Evolutionary conservation across 2,329 filamentous ascomycete genomes (phyloP).

Genomic region (Aspergillus fructus): DNA sequence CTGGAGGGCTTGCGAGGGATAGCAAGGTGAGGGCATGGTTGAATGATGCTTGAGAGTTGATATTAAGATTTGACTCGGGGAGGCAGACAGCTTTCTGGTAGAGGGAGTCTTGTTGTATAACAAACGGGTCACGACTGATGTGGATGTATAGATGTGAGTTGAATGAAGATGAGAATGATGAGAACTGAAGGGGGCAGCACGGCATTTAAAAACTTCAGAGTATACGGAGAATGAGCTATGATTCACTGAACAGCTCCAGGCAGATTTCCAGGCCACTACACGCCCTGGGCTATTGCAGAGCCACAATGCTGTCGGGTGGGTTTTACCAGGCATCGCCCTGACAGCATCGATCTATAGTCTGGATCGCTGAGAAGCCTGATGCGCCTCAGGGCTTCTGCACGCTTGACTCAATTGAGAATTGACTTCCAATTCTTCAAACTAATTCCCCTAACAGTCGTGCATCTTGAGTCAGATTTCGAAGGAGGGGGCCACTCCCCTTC

Average conservation of each 20-base stretch:
- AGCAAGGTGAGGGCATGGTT: background rate
- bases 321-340: background rate
- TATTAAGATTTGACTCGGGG: background rate
- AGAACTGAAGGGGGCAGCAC: background rate
- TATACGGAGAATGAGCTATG: background rate
- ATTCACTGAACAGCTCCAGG: background rate
- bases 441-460: background rate
- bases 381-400: background rate
- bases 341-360: slow-evolving; percentile 1
- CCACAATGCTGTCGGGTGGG: background rate
- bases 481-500: background rate
- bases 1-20: background rate
- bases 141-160: background rate
- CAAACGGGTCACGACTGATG: background rate
- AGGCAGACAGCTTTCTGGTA: background rate
- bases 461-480: background rate
- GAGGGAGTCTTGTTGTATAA: background rate
- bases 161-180: background rate
- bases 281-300: slow-evolving; percentile 2
- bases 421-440: background rate
- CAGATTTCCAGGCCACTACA: background rate
- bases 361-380: slow-evolving; percentile 2
- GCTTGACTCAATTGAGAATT: background rate
- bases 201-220: background rate
- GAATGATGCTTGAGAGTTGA: background rate